Evolutionary conservation across 108 stramenopile species (phyloP).

Genomic region (Chaetoceros tenuissimus): DNA sequence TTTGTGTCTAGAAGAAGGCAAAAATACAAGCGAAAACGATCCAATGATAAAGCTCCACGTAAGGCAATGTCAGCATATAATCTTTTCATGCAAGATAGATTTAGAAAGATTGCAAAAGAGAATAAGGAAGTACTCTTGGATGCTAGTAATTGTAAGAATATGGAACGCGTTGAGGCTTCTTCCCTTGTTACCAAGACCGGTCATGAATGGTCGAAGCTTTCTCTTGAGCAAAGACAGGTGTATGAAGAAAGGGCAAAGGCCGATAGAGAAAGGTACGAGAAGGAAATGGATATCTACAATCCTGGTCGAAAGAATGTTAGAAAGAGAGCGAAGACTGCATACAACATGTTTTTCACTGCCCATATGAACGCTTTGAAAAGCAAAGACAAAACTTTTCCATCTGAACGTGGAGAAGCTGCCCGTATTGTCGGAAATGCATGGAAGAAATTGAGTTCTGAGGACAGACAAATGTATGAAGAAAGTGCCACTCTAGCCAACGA

Average conservation of each 20-base stretch:
- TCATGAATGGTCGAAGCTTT: constrained; percentile 56
- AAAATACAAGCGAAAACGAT: constrained; percentile 76
- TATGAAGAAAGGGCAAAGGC: constrained; percentile 65
- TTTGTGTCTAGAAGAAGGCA: constrained; percentile 73
- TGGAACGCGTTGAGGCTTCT: constrained; percentile 65
- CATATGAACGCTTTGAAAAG: constrained; percentile 60
- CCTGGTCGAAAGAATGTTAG: constrained; percentile 11
- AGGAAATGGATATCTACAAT: constrained; percentile 70
- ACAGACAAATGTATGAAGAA: no score
- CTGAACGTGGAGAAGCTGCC: constrained; percentile 71
- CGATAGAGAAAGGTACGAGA: constrained; percentile 65
- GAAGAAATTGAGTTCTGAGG: no score
- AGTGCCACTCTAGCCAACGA: no score
- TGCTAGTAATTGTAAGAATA: constrained; percentile 37
- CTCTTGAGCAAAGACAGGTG: constrained; percentile 53
- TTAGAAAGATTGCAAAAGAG: constrained; percentile 58
- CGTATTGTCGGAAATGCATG: constrained; percentile 68
- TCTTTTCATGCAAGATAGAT: constrained; percentile 71
- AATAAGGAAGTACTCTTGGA: constrained; percentile 69
- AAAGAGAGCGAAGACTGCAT: constrained; percentile 10
- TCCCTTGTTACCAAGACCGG: constrained; percentile 61
- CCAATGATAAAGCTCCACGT: constrained; percentile 66
- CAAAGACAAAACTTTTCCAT: constrained; percentile 49
- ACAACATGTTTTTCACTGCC: constrained; percentile 80
- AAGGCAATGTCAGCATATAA: constrained; percentile 73